These are phyloP conservation scores for Lanmaoa rubissima DNA, from an alignment of 768 basidiomycete species.

Conservation along the genomic window DNA sequence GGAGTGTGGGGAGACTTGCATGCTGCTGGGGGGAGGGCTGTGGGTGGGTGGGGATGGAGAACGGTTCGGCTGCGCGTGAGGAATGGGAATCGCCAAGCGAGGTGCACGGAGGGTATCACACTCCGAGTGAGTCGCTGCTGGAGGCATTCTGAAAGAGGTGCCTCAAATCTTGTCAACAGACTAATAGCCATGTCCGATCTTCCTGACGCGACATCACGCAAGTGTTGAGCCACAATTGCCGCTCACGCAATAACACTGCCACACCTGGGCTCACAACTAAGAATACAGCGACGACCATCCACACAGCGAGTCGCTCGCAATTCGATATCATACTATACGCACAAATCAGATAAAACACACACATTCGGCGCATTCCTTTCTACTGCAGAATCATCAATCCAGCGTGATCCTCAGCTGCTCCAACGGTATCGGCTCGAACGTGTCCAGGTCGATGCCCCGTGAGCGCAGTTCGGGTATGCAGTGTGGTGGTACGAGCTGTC, in stretches of 20 bases:
- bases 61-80: neutral
- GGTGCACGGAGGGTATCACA: slow-evolving; percentile 75
- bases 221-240: slow-evolving; percentile 1
- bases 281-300: slow-evolving; percentile 32
- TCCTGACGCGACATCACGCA: slow-evolving; percentile 34
- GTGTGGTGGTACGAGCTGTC: slow-evolving; percentile 85
- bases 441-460: slow-evolving; percentile 82
- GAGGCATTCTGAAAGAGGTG: slow-evolving; percentile 13
- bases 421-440: slow-evolving; percentile 95
- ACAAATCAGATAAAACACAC: slow-evolving; percentile 30
- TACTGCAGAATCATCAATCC: slow-evolving; percentile 56
- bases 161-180: no score
- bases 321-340: slow-evolving; percentile 38
- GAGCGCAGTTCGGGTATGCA: slow-evolving; percentile 87
- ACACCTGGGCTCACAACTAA: slow-evolving; percentile 13
- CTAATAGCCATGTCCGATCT: neutral
- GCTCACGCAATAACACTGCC: slow-evolving; percentile 23
- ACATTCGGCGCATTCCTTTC: slow-evolving; percentile 25
- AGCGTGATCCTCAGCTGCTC: slow-evolving; percentile 93
- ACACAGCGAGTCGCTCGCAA: slow-evolving; percentile 26
- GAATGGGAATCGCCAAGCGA: slow-evolving; percentile 39
- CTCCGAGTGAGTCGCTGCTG: slow-evolving; percentile 22
- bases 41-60: slow-evolving; percentile 9
- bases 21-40: neutral
- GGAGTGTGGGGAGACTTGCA: slow-evolving; percentile 1